These are phyloP conservation scores for Panicum virgatum DNA, from an alignment of 202 grass and related monocot genomes.

Conservation along the genomic window DNA sequence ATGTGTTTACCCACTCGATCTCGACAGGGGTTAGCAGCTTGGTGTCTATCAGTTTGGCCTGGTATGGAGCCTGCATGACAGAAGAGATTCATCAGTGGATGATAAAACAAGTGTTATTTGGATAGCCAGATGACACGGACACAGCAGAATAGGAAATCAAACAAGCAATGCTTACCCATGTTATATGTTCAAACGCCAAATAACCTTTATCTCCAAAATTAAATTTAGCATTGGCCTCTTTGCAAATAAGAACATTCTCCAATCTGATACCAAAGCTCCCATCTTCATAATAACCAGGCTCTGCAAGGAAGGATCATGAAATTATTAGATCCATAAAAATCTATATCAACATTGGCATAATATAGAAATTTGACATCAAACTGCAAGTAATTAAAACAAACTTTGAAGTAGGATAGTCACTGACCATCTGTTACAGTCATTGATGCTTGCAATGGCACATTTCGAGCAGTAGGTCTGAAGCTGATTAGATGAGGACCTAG, in stretches of 20 bases:
- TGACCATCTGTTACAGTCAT: conserved; percentile 98
- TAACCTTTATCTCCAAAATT: conserved; percentile 95
- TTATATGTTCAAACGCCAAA: conserved; percentile 92
- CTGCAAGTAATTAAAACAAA: neutral
- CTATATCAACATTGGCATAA: neutral
- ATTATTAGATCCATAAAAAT: neutral
- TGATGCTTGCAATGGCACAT: conserved; percentile 88
- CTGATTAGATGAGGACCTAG: conserved; percentile 97
- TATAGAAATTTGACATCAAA: conserved; percentile 9
- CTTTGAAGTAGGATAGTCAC: conserved; percentile 24
- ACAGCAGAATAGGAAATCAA: neutral
- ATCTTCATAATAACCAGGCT: conserved; percentile 99
- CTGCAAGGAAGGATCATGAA: conserved; percentile 45
- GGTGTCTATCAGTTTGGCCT: conserved; percentile 76
- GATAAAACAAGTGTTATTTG: neutral
- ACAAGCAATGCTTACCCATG: conserved; percentile 72
- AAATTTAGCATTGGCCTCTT: conserved; percentile 71
- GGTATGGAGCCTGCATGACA: conserved; percentile 74
- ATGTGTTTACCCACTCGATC: conserved; percentile 82
- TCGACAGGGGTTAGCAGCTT: conserved; percentile 57
- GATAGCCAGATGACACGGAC: neutral
- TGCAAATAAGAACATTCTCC: conserved; percentile 97
- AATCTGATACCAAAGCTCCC: conserved; percentile 91
- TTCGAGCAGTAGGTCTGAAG: conserved; percentile 90
- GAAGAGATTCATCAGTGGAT: conserved; percentile 1